A percentile compares a stretch with the other conserved stretches of the same genome.
Conservation (phyloP, 768 basidiomycete genomes). For the Lactifluus rugatus region DNA sequence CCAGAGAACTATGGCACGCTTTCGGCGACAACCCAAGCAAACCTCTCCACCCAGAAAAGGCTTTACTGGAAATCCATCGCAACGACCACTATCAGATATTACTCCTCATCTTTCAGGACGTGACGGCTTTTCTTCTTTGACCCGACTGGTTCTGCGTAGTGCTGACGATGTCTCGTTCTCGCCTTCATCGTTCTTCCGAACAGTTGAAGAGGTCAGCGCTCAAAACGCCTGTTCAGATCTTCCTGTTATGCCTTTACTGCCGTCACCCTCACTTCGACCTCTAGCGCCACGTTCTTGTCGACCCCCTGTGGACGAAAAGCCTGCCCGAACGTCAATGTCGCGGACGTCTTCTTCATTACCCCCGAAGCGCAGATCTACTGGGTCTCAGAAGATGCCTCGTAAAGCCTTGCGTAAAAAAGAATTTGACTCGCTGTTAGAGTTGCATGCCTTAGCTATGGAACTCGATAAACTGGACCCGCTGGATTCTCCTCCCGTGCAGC, state of each 20-base stretch:
- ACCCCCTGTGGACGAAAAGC: background rate
- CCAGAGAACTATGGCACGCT: slow-evolving; percentile 6
- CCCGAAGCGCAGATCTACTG: background rate
- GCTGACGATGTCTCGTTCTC: slow-evolving; percentile 12
- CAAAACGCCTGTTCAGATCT: background rate
- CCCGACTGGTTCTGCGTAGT: slow-evolving; percentile 4
- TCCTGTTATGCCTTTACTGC: background rate
- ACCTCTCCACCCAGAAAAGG: background rate
- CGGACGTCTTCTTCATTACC: background rate
- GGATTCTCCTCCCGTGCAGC: background rate
- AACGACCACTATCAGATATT: background rate
- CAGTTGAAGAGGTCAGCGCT: slow-evolving; percentile 9
- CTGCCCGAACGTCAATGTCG: background rate
- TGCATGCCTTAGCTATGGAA: background rate
- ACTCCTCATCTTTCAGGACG: background rate
- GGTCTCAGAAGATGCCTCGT: background rate
- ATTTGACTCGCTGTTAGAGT: slow-evolving; percentile 1
- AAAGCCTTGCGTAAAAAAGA: background rate
- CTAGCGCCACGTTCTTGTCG: background rate
- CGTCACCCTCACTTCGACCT: background rate
- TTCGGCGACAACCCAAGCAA: slow-evolving; percentile 3
- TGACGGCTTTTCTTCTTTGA: slow-evolving; percentile 3
- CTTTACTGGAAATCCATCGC: background rate
- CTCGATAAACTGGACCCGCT: background rate
- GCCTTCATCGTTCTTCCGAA: slow-evolving; percentile 13